Base-by-base conservation (phyloP, 805 yeast genomes). In the Wickerhamiella sorbophila region DNA sequence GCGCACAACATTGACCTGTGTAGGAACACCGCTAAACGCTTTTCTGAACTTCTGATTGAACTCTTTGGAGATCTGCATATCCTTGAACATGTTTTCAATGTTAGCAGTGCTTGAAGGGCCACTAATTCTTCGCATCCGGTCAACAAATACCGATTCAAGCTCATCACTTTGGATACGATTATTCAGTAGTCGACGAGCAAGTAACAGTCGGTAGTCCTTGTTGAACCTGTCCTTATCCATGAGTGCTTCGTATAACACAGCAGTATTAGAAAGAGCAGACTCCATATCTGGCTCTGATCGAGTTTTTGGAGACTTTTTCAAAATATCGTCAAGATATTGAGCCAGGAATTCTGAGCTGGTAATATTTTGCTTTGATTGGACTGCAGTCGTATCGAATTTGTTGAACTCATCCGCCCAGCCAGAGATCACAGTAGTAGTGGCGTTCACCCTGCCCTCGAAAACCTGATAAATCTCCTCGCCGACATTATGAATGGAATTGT, bases 151-250 rank as follows among this genome's bases (percentile, higher is more conserved):
- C 52, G 83, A 88, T 63, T 91, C 99, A 31, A 71, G 71, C 47
- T 79, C 86, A 44, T 82, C 93, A 21, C 85, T 77, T 31, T 80
- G 77, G 1, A 94, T 79, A 18, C 88, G 75, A 51, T 85, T 79
- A 55, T 81, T 80, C 54, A 91, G 83, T 53, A 91, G 70, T 58
- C 99, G 72, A 57, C 81, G 84, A 6, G 98, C 93, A 51, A 91
- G 70, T 52, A 79, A 67, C 47, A 95, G 74, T 60, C 96, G 79
- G 61, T 86, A 91, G 63, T 80, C 79, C 43, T 77, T 77, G 62
- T 85, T 95, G 62, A 91, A 93, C 22, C 91, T 82, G 65, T 93
- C 97, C 58, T 87, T 87, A 58, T 91, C 97, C 32, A 80, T 82
- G 44, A 93, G 69, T 54, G 80, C 88, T 54, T 77, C 80, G 70